These are phyloP conservation scores for Buxus sempervirens DNA, from an alignment of 164 flowering plant genomes.

Conservation along the genomic window DNA sequence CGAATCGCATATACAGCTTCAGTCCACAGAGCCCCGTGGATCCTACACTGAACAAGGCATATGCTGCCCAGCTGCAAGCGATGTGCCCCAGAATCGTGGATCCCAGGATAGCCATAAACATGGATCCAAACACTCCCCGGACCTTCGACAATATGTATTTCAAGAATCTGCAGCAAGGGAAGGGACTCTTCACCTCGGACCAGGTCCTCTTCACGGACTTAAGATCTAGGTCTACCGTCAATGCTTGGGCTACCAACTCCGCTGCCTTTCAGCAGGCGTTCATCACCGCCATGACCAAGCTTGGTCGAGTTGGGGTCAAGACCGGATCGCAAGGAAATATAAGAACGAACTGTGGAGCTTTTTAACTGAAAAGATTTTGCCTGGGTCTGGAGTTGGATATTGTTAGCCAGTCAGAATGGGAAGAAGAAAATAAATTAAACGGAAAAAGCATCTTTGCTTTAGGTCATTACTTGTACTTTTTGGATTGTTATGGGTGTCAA, in stretches of 20 bases:
- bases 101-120: slow-evolving; percentile 66
- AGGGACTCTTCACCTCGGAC: slow-evolving; percentile 82
- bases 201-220: slow-evolving; percentile 60
- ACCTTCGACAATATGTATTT: slow-evolving; percentile 73
- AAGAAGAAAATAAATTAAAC: too few species aligned
- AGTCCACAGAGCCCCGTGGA: slow-evolving; percentile 31
- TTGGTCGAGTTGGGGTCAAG: slow-evolving; percentile 73
- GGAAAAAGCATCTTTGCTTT: too few species aligned
- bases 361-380: slow-evolving; percentile 15
- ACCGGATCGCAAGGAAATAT: slow-evolving; percentile 52
- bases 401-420: too few species aligned
- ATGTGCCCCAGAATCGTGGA: slow-evolving; percentile 76
- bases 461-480: neutral
- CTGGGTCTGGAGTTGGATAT: neutral
- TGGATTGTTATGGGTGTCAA: neutral
- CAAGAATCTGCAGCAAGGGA: slow-evolving; percentile 62
- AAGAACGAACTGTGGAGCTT: slow-evolving; percentile 32
- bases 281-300: slow-evolving; percentile 62
- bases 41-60: slow-evolving; percentile 46
- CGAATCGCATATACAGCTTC: slow-evolving; percentile 58
- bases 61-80: slow-evolving; percentile 42
- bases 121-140: slow-evolving; percentile 76
- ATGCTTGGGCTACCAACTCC: slow-evolving; percentile 46
- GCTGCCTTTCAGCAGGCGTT: slow-evolving; percentile 56
- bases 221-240: slow-evolving; percentile 56